Evolutionary conservation across 257 asterid species (phyloP).

Genomic region (Rauvolfia tetraphylla): DNA sequence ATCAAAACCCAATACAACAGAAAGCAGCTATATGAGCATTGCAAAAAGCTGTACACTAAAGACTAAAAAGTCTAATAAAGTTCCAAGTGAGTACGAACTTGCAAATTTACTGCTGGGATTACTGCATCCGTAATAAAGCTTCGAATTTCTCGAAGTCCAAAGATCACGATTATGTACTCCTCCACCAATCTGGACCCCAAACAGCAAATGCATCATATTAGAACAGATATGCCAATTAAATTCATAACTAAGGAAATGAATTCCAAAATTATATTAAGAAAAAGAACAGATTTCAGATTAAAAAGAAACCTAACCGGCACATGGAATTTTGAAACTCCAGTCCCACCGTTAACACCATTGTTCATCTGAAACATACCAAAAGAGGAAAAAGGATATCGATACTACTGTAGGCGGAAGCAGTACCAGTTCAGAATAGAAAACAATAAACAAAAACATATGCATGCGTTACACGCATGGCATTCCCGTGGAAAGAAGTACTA

Average conservation of each 20-base stretch:
- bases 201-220: conserved; percentile 36
- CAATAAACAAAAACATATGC: background rate
- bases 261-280: background rate
- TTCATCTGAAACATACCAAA: conserved; percentile 28
- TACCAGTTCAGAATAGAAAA: background rate
- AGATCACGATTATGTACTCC: conserved; percentile 57
- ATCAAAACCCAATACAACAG: background rate
- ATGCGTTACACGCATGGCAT: background rate
- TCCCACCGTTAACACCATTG: conserved; percentile 30
- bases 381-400: background rate
- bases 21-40: background rate
- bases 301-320: conserved; percentile 56
- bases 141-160: conserved; percentile 70
- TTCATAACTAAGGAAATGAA: conserved; percentile 13
- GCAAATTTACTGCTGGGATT: conserved; percentile 63
- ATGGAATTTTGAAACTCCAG: conserved; percentile 27
- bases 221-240: conserved; percentile 38
- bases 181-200: conserved; percentile 56
- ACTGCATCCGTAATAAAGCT: conserved; percentile 71
- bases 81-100: conserved; percentile 41
- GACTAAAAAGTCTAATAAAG: background rate
- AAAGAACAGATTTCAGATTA: background rate
- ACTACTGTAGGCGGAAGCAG: conserved; percentile 8
- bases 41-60: background rate
- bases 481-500: background rate